phyloP scores from a whole-genome alignment of 352 stramenopile species.

The Pythium myriotylum region DNA sequence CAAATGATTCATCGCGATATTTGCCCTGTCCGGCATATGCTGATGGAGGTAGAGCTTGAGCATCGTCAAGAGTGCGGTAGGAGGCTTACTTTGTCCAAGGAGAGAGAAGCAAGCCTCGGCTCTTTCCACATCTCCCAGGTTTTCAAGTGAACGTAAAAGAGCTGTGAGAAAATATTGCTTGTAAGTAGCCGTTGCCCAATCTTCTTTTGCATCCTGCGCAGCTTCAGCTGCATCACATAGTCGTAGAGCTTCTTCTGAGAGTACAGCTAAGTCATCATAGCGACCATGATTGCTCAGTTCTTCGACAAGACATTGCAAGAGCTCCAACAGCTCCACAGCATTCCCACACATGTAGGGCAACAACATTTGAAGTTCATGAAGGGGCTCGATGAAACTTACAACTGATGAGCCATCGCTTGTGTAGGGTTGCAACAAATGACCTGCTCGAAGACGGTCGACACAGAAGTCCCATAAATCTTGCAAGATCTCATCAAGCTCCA shows the following conservation, averaged over 20 bases:
- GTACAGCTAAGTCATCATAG: conserved; percentile 42
- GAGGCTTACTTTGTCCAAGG: conserved; percentile 9
- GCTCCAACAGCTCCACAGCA: conserved; percentile 40
- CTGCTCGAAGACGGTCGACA: conserved; percentile 62
- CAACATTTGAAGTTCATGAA: conserved; percentile 79
- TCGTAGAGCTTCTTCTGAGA: conserved; percentile 65
- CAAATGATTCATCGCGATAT: conserved; percentile 38
- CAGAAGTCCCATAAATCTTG: conserved; percentile 83
- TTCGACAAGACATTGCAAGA: conserved; percentile 55
- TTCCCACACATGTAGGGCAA: conserved; percentile 61
- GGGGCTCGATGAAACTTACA: conserved; percentile 41
- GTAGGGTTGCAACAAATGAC: conserved; percentile 35
- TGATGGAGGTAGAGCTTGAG: conserved; percentile 56
- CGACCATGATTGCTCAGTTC: conserved; percentile 39
- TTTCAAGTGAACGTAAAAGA: conserved; percentile 51
- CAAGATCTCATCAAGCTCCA: conserved; percentile 75
- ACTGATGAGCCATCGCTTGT: conserved; percentile 2
- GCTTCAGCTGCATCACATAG: conserved; percentile 56
- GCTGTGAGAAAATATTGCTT: conserved; percentile 52
- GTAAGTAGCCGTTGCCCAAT: conserved; percentile 30
- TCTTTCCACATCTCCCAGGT: conserved; percentile 49
- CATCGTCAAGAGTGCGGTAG: conserved; percentile 50
- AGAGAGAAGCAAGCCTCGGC: conserved; percentile 62
- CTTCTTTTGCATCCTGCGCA: conserved; percentile 32
- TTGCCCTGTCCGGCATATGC: conserved; percentile 55